Conservation (phyloP, 2,329 filamentous ascomycete genomes). For the Chaetomiaceae sp. region DNA sequence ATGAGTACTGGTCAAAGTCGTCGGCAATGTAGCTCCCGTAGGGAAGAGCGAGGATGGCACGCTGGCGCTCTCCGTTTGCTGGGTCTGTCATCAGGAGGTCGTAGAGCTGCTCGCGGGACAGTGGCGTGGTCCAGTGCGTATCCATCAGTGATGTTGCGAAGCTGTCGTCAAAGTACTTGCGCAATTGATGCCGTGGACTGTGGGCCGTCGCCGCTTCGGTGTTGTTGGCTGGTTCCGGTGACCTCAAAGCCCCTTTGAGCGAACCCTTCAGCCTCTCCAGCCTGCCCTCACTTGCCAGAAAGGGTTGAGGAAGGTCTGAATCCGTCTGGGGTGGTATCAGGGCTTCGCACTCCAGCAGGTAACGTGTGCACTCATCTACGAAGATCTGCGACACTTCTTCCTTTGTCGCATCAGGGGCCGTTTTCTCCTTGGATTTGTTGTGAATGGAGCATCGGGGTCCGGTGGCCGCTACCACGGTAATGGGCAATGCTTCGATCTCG, state of each 20-base stretch:
- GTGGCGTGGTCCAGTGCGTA: neutral
- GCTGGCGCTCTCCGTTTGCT: neutral
- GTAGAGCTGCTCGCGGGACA: neutral
- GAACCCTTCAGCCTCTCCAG: neutral
- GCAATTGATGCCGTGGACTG: neutral
- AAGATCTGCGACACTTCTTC: neutral
- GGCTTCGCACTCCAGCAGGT: neutral
- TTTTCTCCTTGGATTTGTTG: neutral
- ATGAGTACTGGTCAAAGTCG: neutral
- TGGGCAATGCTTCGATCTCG: neutral
- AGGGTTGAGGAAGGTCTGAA: too few relatives aligned
- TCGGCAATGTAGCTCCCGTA: neutral
- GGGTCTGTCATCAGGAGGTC: neutral
- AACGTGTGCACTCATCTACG: neutral
- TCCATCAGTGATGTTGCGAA: neutral
- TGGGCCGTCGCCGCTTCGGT: neutral
- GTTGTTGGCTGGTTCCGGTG: too few relatives aligned
- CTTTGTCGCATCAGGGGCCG: neutral
- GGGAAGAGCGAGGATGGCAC: neutral
- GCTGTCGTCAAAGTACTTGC: neutral
- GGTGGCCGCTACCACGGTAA: neutral
- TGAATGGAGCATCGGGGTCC: neutral
- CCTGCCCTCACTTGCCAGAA: neutral
- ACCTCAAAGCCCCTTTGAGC: neutral
- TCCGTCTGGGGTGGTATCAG: too few relatives aligned